Conservation (phyloP, 2,329 filamentous ascomycete species). For the Penicillium sp. region DNA sequence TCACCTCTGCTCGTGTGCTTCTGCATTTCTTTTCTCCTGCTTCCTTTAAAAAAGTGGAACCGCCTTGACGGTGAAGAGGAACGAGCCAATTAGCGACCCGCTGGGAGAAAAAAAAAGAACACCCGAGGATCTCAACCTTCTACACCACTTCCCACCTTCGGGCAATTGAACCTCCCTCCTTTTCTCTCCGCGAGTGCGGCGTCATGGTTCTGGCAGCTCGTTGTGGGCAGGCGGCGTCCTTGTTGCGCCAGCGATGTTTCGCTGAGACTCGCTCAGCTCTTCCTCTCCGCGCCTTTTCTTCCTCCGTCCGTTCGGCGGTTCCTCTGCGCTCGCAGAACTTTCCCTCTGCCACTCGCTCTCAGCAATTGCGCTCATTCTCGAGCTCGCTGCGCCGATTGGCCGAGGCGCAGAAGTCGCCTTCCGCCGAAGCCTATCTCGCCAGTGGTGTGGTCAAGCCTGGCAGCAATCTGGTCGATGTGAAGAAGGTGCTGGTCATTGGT, state of each 20-base stretch:
- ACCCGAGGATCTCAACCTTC: slow-evolving; percentile 16
- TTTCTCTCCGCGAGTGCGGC: slow-evolving; percentile 25
- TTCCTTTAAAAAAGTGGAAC: slow-evolving; percentile 19
- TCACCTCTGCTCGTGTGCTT: slow-evolving; percentile 1
- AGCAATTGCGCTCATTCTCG: slow-evolving; percentile 42
- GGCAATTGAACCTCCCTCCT: slow-evolving; percentile 21
- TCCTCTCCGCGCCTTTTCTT: slow-evolving; percentile 37
- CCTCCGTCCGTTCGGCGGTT: slow-evolving; percentile 29
- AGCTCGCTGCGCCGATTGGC: slow-evolving; percentile 36
- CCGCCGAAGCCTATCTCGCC: slow-evolving; percentile 78
- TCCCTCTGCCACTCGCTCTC: slow-evolving; percentile 35
- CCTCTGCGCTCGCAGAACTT: slow-evolving; percentile 36
- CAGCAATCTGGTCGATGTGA: slow-evolving; percentile 74
- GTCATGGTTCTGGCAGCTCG: slow-evolving; percentile 45
- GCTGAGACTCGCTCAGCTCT: slow-evolving; percentile 34
- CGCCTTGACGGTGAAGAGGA: slow-evolving; percentile 19
- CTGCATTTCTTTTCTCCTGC: slow-evolving; percentile 8
- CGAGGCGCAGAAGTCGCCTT: slow-evolving; percentile 63
- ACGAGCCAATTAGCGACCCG: slow-evolving; percentile 19
- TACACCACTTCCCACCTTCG: slow-evolving; percentile 14
- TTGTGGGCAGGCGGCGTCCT: slow-evolving; percentile 40
- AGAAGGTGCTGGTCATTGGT: slow-evolving; percentile 95
- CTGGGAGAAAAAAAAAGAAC: slow-evolving; percentile 22
- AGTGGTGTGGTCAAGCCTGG: slow-evolving; percentile 78
- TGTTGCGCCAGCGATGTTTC: slow-evolving; percentile 41